Evolutionary conservation across 148 eudicot species (phyloP).

Genomic region (Rhododendron griersonianum): DNA sequence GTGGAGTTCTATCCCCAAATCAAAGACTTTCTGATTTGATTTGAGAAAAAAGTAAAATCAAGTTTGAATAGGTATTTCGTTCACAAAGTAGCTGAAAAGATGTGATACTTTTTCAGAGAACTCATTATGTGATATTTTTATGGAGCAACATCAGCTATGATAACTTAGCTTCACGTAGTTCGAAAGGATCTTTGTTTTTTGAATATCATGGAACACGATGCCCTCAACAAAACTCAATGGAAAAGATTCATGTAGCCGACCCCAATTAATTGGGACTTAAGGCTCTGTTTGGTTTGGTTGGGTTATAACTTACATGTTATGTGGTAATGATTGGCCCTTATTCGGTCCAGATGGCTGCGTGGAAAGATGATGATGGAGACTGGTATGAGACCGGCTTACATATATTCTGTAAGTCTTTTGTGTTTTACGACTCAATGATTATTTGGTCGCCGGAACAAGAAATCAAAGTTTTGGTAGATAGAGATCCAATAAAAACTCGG

Average conservation of each 20-base stretch:
- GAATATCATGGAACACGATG: background rate
- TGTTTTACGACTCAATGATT: background rate
- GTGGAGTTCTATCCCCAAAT: background rate
- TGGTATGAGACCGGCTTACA: constrained; percentile 99
- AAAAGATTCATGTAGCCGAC: background rate
- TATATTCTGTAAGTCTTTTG: constrained; percentile 81
- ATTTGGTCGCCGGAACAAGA: background rate
- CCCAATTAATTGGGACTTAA: background rate
- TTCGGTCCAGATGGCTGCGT: constrained; percentile 73
- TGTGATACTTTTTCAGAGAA: background rate
- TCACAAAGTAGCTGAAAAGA: background rate
- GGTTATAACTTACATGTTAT: constrained; percentile 1
- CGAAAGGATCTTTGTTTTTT: background rate
- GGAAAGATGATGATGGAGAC: constrained; percentile 97
- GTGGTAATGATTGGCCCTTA: constrained; percentile 1
- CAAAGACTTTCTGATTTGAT: background rate
- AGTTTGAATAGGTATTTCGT: background rate
- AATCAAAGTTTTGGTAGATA: background rate
- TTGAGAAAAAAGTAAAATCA: background rate
- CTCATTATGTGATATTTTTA: background rate
- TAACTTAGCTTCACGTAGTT: background rate
- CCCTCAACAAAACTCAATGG: background rate
- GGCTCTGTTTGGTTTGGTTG: background rate
- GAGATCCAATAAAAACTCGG: background rate
- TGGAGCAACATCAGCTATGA: background rate